Base-by-base conservation (phyloP, 139 green algal species). In the Eudorina sp. region DNA sequence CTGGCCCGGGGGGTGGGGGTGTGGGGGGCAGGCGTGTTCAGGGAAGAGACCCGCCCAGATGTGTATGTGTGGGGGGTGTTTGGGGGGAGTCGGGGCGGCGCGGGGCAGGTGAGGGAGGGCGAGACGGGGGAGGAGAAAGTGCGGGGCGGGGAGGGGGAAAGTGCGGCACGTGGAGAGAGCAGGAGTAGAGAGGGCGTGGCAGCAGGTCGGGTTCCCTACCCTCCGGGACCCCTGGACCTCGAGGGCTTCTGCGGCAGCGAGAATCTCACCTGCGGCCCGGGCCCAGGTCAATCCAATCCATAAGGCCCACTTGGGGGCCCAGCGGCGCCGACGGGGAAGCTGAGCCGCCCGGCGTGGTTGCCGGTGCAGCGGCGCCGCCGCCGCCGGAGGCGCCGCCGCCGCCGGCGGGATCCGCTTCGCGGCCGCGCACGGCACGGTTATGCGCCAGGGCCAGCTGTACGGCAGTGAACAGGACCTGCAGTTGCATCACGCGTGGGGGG, bases 231-330 rank as follows among this genome's bases (percentile, higher is more conserved):
- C n/a, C n/a, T n/a, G n/a, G n/a, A n/a, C n/a, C n/a, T n/a, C n/a
- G n/a, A n/a, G n/a, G n/a, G n/a, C n/a, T n/a, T n/a, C n/a, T n/a
- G n/a, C n/a, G n/a, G n/a, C n/a, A n/a, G n/a, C n/a, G n/a, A n/a
- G n/a, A n/a, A n/a, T n/a, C 43, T 38, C 27, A 62, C 73, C 73
- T 43, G 45, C 46, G 62, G 73, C 78, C 78, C 38, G 78, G 78
- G 3, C 78, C 78, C 53, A 85, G 55, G 55, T 85, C 78, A 25
- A 85, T 25, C 31, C 27, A 85, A 0, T 53, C 36, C 1, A 84
- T 27, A 21, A 38, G 53, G 21, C 70, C 70, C 41, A 79, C 70
- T 41, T 25, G 70, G 41, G 13, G 4, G 2, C 70, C 70, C 41
- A 79, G 41, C 41, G 41, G 41, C 41, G 70, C n/a, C n/a, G 70